Conservation (phyloP, 73 alveolate genomes). For the Blepharisma japonicum region DNA sequence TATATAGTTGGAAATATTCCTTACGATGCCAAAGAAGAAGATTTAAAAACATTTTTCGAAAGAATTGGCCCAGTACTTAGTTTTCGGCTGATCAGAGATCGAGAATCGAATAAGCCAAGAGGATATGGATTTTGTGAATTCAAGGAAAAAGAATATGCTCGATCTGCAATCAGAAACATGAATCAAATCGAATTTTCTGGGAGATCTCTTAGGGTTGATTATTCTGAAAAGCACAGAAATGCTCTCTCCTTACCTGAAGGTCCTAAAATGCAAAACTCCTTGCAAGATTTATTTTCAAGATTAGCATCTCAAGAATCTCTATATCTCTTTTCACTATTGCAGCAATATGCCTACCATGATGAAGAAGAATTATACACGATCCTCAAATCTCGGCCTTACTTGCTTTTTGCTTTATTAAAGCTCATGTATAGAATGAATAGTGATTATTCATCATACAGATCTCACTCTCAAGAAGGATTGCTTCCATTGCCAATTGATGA, state of each 20-base stretch:
- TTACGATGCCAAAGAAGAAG: constrained; percentile 70
- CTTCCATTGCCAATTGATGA: constrained; percentile 9
- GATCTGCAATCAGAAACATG: constrained; percentile 80
- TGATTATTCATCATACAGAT: neutral
- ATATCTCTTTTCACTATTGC: neutral
- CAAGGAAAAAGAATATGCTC: constrained; percentile 76
- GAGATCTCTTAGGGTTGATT: constrained; percentile 73
- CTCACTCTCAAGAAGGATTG: constrained; percentile 6
- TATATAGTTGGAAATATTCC: constrained; percentile 81
- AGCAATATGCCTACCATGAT: neutral
- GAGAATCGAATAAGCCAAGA: constrained; percentile 66
- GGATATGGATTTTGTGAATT: constrained; percentile 92
- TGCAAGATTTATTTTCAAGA: neutral
- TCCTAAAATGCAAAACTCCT: neutral
- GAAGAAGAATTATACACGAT: constrained; percentile 6
- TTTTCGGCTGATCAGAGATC: constrained; percentile 72
- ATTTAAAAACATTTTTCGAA: constrained; percentile 52
- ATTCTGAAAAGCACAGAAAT: constrained; percentile 31
- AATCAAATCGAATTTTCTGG: constrained; percentile 68
- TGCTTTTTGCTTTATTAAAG: constrained; percentile 3
- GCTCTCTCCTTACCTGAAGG: constrained; percentile 20
- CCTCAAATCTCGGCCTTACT: neutral
- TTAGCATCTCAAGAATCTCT: neutral
- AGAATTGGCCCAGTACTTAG: constrained; percentile 76
- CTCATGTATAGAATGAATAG: constrained; percentile 24